Conservation (phyloP, 179 eudicot species). For the Amaranthus tricolor region DNA sequence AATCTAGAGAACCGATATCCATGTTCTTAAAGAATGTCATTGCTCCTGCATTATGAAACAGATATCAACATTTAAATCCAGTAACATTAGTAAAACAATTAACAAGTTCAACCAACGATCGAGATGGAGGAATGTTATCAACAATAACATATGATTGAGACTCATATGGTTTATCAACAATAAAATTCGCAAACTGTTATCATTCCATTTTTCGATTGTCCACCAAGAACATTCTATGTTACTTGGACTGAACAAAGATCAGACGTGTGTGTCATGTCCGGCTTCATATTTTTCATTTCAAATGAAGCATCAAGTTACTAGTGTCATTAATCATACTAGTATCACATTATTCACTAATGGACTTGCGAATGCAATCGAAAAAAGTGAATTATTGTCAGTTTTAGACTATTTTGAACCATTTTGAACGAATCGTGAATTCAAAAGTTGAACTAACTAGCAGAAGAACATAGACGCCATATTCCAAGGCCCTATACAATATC, state of each 20-base stretch:
- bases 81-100: not conserved
- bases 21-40: conserved; percentile 37
- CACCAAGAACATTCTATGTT: not conserved
- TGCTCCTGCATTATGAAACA: conserved; percentile 42
- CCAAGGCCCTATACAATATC: not conserved
- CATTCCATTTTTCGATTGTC: not conserved
- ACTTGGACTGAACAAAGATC: not conserved
- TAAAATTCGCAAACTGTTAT: no score
- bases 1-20: conserved; percentile 52
- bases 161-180: not conserved
- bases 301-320: no score
- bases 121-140: not conserved
- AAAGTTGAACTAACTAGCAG: not conserved
- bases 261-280: no score
- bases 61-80: not conserved
- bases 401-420: not conserved
- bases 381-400: not conserved
- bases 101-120: not conserved
- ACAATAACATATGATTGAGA: no score
- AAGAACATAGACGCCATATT: not conserved
- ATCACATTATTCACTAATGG: not conserved
- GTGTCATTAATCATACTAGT: not conserved
- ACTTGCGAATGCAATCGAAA: not conserved
- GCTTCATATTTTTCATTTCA: no score
- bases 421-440: not conserved